A percentile compares a stretch with the other conserved stretches of the same genome.
phyloP scores from a whole-genome alignment of 441 rosid genomes.

The Arabidopsis lyrata region DNA sequence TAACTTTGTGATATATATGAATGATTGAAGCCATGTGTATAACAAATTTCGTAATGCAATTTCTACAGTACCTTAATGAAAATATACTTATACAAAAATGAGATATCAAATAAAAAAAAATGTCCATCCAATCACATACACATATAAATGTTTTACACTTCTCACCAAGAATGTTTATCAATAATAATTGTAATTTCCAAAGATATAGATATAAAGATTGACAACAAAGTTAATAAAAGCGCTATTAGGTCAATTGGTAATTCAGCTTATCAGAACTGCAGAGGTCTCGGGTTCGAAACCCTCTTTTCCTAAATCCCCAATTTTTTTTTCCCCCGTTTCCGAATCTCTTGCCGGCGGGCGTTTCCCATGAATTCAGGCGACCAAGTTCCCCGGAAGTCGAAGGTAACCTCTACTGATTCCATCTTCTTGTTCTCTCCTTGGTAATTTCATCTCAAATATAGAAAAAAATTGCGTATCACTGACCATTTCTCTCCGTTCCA shows the following conservation, averaged over 20 bases:
- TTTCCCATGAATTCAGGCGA: conserved; percentile 43
- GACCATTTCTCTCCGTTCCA: conserved; percentile 12
- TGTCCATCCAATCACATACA: too few species aligned
- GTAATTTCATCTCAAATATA: conserved; percentile 33
- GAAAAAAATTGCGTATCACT: conserved; percentile 22
- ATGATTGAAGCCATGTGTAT: too few species aligned
- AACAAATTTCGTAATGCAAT: too few species aligned
- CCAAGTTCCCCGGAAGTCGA: conserved; percentile 14
- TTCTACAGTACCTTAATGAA: too few species aligned
- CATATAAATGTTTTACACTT: not conserved
- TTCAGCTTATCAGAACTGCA: accelerated
- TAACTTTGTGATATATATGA: too few species aligned
- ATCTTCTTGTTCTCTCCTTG: not conserved
- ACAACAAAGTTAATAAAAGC: not conserved
- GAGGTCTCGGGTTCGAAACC: conserved; percentile 10
- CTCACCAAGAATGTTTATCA: not conserved
- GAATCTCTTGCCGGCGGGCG: conserved; percentile 32
- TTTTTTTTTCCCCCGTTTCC: not conserved
- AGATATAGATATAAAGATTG: not conserved
- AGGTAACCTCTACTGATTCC: conserved; percentile 26
- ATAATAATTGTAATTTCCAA: not conserved
- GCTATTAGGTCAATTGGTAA: not conserved
- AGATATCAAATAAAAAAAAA: too few species aligned
- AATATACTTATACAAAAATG: too few species aligned
- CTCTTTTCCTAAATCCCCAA: not conserved